A percentile compares a stretch with the other conserved stretches of the same genome.
These are phyloP conservation scores for Diplocarpon rosae DNA, from an alignment of 2,329 filamentous ascomycete genomes.

Conservation along the genomic window DNA sequence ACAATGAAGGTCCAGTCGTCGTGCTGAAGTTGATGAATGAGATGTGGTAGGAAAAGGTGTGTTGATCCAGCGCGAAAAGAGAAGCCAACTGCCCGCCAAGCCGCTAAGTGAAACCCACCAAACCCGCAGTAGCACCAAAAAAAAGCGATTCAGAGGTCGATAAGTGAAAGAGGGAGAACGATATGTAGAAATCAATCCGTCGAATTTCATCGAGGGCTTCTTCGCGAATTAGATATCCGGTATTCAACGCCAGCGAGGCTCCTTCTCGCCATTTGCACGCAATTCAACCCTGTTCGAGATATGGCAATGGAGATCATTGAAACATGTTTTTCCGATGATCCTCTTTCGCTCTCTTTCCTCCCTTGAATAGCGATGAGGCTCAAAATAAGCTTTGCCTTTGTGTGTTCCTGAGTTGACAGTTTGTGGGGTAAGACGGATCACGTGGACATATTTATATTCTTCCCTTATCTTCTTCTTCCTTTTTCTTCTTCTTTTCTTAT, in stretches of 20 bases:
- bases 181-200: background rate
- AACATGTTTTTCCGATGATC: conserved; percentile 3
- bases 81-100: background rate
- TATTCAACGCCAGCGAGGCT: background rate
- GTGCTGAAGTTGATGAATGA: background rate
- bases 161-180: background rate
- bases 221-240: background rate
- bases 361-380: conserved; percentile 11
- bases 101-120: background rate
- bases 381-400: conserved; percentile 13
- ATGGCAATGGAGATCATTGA: background rate
- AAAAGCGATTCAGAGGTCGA: no score
- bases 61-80: background rate
- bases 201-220: background rate
- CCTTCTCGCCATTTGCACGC: background rate
- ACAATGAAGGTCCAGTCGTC: background rate
- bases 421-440: conserved; percentile 2
- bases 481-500: no score
- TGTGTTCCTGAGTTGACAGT: conserved; percentile 5
- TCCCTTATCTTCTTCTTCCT: background rate
- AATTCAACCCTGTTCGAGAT: background rate
- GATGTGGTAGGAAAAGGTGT: background rate
- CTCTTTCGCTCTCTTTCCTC: background rate
- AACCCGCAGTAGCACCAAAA: no score
- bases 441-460: conserved; percentile 2